These are phyloP conservation scores for Apiospora koreana DNA, from an alignment of 2,329 filamentous ascomycete genomes.

Conservation along the genomic window DNA sequence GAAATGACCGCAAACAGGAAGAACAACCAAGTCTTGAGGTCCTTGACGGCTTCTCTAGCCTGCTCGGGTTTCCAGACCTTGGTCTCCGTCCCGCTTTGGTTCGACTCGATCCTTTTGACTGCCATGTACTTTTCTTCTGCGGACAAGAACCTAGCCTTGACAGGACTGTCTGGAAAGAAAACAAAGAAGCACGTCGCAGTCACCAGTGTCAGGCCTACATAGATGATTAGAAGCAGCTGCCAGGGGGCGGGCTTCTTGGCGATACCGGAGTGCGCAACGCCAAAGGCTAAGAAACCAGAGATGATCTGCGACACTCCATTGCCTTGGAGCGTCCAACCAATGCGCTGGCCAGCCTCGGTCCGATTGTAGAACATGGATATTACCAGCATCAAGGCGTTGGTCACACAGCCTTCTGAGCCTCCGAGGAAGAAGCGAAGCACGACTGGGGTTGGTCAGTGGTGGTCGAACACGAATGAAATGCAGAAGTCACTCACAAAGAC, in stretches of 20 bases:
- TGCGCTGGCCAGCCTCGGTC: slow-evolving; percentile 13
- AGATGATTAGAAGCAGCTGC: slow-evolving; percentile 14
- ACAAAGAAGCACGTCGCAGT: slow-evolving; percentile 5
- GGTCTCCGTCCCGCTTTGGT: slow-evolving; percentile 15
- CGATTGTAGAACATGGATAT: slow-evolving; percentile 16
- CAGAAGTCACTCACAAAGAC: slow-evolving; percentile 8
- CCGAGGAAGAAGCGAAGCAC: slow-evolving; percentile 13
- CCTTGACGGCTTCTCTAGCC: slow-evolving; percentile 10
- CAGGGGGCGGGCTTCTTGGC: slow-evolving; percentile 8
- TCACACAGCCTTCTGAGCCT: slow-evolving; percentile 12
- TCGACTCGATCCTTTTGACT: slow-evolving; percentile 11
- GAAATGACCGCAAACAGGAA: slow-evolving; percentile 13
- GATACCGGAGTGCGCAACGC: slow-evolving; percentile 9
- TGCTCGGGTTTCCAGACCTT: slow-evolving; percentile 14
- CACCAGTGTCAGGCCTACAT: background rate
- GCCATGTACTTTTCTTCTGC: slow-evolving; percentile 12
- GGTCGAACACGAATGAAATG: background rate
- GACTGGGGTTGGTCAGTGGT: background rate
- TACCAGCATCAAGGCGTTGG: slow-evolving; percentile 11
- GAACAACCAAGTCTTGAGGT: slow-evolving; percentile 14
- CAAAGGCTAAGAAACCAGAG: slow-evolving; percentile 11
- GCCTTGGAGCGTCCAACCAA: slow-evolving; percentile 14
- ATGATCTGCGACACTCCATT: slow-evolving; percentile 9
- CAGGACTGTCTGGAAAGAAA: slow-evolving; percentile 13
- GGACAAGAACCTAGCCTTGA: slow-evolving; percentile 12